Base-by-base conservation (phyloP, 2,329 filamentous ascomycete genomes). In the Mycosphaerella sp. region DNA sequence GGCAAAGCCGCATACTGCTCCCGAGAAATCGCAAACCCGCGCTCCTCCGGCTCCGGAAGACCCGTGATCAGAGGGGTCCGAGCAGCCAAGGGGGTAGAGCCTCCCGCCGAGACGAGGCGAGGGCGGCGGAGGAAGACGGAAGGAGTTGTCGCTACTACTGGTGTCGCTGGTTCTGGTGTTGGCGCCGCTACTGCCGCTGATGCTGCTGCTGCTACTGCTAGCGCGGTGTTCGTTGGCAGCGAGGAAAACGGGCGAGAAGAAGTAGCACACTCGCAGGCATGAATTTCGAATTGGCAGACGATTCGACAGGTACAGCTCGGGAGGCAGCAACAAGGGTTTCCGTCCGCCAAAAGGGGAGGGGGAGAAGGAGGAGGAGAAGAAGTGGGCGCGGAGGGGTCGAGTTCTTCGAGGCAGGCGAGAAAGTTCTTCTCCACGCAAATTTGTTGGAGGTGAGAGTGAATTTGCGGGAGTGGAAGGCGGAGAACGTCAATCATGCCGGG, bases 91-190 rank as follows among this genome's bases (percentile, higher is more conserved):
- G 47, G 47, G 8, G 41, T 23, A 5, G 40, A 14, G 9, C 39
- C 47, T 38, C 47, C 47, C 14, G 47, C 47, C n/a, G 47, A 42
- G 21, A 49, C 47, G 14, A 49, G 47, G 32, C 47, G 47, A 29
- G 5, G 26, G 38, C 47, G 39, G 47, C 40, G 11, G 40, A 6
- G 3, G 21, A 21, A 21, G 21, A 21, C 21, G 21, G 14, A 17
- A 17, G 14, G 14, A 17, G 14, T 17, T 21, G 21, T 4, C 21
- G 21, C 21, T 21, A 21, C 21, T 21, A 4, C 21, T 21, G 21
- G 21, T 21, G 21, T 4, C 21, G 21, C 21, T 21, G 21, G 21
- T 21, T 3, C 21, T 21, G 21, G 21, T 21, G 21, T 2, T 21
- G 21, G 21, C 21, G 14, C 14, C 14, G 14, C 14, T 17, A 17